Conservation (phyloP, 202 grass and related monocot genomes). For the Cymbopogon flexuosus region DNA sequence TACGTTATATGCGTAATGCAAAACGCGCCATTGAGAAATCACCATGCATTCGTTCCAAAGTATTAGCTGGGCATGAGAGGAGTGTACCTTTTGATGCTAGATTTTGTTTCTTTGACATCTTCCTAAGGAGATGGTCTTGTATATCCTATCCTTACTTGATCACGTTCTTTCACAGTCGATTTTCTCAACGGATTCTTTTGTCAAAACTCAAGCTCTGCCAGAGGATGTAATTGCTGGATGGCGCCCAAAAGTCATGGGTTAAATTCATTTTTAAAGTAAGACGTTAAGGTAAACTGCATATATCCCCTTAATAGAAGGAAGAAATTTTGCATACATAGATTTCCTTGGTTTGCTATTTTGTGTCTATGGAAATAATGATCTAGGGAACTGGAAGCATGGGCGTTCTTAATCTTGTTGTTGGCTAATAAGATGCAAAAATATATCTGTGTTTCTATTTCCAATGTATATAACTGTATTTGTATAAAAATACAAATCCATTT, state of each 20-base stretch:
- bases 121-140: background rate
- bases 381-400: constrained; percentile 16
- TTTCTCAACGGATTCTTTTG: constrained; percentile 86
- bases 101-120: background rate
- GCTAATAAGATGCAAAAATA: background rate
- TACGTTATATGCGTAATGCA: background rate
- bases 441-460: no score
- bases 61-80: background rate
- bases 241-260: constrained; percentile 80
- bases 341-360: background rate
- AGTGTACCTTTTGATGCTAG: background rate
- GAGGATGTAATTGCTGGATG: constrained; percentile 95
- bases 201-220: constrained; percentile 62
- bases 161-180: constrained; percentile 53
- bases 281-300: constrained; percentile 3
- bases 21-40: background rate
- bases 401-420: background rate
- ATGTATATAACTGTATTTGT: background rate
- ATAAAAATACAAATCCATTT: background rate
- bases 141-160: constrained; percentile 8
- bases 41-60: background rate
- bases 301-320: constrained; percentile 20
- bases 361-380: background rate
- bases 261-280: constrained; percentile 36
- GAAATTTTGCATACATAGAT: background rate